These are phyloP conservation scores for Verticillium klebahnii DNA, from an alignment of 2,329 filamentous ascomycete species.

Conservation along the genomic window DNA sequence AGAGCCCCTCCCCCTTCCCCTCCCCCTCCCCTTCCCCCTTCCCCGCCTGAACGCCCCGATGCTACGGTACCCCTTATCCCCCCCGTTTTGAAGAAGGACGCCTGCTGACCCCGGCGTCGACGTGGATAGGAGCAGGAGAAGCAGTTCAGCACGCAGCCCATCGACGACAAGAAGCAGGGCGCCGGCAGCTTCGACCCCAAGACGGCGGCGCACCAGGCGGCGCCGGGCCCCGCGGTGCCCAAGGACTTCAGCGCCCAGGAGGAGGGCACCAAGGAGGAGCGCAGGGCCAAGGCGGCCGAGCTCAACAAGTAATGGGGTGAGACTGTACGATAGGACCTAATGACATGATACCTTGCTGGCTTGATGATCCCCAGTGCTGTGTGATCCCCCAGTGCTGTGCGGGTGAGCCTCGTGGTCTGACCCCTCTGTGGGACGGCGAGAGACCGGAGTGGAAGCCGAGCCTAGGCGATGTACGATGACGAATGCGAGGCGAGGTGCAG, in stretches of 20 bases:
- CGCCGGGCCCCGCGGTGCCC: conserved; percentile 54
- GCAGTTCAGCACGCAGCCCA: conserved; percentile 40
- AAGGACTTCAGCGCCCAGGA: conserved; percentile 46
- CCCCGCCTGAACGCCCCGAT: neutral
- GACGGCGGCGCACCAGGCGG: conserved; percentile 47
- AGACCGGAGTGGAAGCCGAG: neutral
- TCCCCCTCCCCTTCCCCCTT: too few relatives aligned
- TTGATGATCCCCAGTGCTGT: too few relatives aligned
- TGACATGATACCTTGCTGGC: too few relatives aligned
- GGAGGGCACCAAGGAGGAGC: conserved; percentile 65
- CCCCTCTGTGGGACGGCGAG: too few relatives aligned
- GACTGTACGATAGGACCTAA: neutral
- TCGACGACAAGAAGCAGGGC: conserved; percentile 29
- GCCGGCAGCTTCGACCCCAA: conserved; percentile 31
- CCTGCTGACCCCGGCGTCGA: conserved; percentile 3
- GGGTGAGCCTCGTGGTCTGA: too few relatives aligned
- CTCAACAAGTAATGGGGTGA: conserved; percentile 51
- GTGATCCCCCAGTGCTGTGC: too few relatives aligned
- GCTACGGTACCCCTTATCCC: neutral
- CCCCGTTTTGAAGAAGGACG: too few relatives aligned
- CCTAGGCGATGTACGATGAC: neutral
- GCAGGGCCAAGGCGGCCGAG: conserved; percentile 58
- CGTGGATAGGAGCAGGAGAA: conserved; percentile 28
- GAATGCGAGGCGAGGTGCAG: neutral
- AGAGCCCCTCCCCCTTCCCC: neutral